Percentiles rank a stretch among this genome's conserved stretches.
Evolutionary conservation across 139 green algal species (phyloP).

Genomic region (Zygnema circumcarinatum): DNA sequence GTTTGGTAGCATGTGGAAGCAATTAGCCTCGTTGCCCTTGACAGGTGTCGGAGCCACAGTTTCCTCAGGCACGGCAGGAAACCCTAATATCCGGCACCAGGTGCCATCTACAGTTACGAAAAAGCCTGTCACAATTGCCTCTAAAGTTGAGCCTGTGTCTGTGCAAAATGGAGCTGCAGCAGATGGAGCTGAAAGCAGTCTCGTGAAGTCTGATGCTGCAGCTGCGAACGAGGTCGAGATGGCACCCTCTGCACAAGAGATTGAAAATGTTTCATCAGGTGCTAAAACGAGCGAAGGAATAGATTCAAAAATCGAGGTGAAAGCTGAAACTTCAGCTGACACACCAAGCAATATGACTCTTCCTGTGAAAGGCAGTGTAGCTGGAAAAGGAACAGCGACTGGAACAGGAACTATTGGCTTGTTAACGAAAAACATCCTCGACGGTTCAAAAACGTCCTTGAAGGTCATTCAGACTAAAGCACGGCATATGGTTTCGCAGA

Average conservation of each 20-base stretch:
- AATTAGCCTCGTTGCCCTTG: neutral
- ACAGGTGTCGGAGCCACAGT: neutral
- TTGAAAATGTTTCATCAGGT: neutral
- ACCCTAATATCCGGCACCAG: neutral
- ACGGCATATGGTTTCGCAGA: conserved; percentile 57
- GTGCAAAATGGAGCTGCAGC: neutral
- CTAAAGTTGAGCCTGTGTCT: neutral
- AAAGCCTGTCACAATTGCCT: no score
- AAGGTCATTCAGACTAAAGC: conserved; percentile 35
- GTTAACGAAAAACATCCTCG: conserved; percentile 35
- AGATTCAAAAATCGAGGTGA: neutral
- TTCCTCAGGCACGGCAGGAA: neutral
- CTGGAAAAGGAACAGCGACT: neutral
- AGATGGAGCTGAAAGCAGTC: neutral
- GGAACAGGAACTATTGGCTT: neutral
- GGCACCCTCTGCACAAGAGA: neutral
- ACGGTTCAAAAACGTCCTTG: conserved; percentile 15
- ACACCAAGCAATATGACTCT: neutral
- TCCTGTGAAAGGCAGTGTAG: neutral
- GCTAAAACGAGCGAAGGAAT: neutral
- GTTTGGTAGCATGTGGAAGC: conserved; percentile 4
- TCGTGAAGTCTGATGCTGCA: neutral
- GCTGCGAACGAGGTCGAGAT: neutral
- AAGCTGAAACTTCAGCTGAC: neutral
- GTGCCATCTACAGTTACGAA: neutral